Evolutionary conservation across 805 yeast species (phyloP), one percentile per base, ranked within the genome.

Genomic region (Candida yuanshanica): DNA sequence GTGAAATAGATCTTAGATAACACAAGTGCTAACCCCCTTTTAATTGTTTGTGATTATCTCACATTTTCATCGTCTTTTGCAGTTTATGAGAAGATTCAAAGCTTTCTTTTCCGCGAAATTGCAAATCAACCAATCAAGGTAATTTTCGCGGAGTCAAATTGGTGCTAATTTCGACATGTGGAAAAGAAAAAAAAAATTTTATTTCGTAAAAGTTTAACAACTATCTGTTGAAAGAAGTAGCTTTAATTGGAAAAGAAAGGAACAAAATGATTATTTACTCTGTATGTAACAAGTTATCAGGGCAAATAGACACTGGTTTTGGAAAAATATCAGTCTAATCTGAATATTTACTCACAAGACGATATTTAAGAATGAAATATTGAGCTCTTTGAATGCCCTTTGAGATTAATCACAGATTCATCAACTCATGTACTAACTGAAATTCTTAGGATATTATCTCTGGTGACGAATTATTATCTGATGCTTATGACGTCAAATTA

Each of bases 391-490:
- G 26, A 16, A 3, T 26, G 10, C 26, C 26, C 14, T 33, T 33
- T 10, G 14, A 26, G 16, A 7, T 17, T 16, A 20, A 33, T 21
- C 36, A 18, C 26, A 23, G 10, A 20, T 11, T 7, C 20, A 31
- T 21, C 18, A 14, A 16, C 10, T 14, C 4, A 11, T 14, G 21
- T 25, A 39, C 49, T 46, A 45, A 48, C 45, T 9, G 20, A 13
- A 69, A 70, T 61, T 65, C 47, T 70, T 68, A 75, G 71, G 99
- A 91, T 75, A 71, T 89, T 68, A 67, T 91, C 72, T 84, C 97
- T 55, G 86, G 84, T 65, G 99, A 91, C 77, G 99, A 91, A 79
- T 75, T 85, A 62, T 75, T 91, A 72, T 93, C 99, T 53, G 97
- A 90, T 66, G 99, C 99, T 64, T 93, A 90, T 80, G 95, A 87